Conservation (phyloP, 1,139 yeast genomes). For the Taiozyma sp. region DNA sequence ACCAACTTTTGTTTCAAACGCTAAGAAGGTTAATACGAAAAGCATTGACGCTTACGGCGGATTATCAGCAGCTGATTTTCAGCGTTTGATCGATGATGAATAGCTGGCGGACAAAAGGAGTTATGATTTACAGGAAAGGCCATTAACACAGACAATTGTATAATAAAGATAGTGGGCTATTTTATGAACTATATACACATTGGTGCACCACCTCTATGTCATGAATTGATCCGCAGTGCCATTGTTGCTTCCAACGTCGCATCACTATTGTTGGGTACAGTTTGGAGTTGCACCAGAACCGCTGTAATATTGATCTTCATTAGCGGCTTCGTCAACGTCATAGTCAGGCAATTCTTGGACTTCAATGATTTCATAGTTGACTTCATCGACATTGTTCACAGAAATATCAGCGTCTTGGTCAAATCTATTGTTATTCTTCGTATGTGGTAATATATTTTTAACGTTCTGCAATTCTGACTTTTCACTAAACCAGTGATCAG, state of each 20-base stretch:
- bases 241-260: background rate
- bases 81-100: slow-evolving; percentile 19
- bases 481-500: slow-evolving; percentile 75
- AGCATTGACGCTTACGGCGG: slow-evolving; percentile 17
- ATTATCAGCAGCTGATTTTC: slow-evolving; percentile 16
- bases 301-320: slow-evolving; percentile 7
- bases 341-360: slow-evolving; percentile 35
- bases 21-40: slow-evolving; percentile 9
- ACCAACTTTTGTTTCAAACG: slow-evolving; percentile 19
- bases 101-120: background rate
- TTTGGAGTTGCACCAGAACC: slow-evolving; percentile 27
- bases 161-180: background rate
- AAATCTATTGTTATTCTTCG: slow-evolving; percentile 11
- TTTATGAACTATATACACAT: background rate
- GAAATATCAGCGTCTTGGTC: slow-evolving; percentile 32
- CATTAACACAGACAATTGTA: background rate
- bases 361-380: slow-evolving; percentile 35
- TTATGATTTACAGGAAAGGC: background rate
- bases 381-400: slow-evolving; percentile 22
- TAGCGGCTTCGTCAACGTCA: slow-evolving; percentile 26
- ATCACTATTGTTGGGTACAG: slow-evolving; percentile 36
- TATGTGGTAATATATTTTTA: slow-evolving; percentile 49
- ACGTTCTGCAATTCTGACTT: slow-evolving; percentile 53
- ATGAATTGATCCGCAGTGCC: slow-evolving; percentile 5
- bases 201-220: background rate